Evolutionary conservation across 148 eudicot genomes (phyloP).

Genomic region (Cornus suecica): DNA sequence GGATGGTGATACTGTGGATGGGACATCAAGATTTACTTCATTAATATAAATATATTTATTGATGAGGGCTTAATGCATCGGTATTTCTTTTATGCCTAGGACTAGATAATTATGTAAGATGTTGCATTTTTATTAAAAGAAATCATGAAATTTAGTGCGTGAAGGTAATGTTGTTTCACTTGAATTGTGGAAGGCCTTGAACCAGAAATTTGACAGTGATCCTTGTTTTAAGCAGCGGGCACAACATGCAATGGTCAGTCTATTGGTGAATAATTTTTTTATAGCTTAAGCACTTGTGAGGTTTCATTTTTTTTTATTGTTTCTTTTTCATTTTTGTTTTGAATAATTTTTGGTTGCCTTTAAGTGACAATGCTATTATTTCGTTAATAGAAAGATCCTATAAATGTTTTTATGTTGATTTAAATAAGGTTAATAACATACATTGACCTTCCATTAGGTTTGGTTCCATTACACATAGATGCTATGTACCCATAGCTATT

Average conservation of each 20-base stretch:
- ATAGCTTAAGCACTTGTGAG: background rate
- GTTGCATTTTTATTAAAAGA: background rate
- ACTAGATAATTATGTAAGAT: too few species aligned
- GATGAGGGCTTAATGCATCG: background rate
- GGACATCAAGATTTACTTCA: background rate
- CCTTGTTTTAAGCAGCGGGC: constrained; percentile 86
- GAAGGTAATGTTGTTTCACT: constrained; percentile 2
- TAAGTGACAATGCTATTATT: background rate
- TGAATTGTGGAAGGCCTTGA: constrained; percentile 60
- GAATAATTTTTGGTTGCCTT: too few species aligned
- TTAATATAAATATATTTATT: background rate
- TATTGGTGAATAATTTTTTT: constrained; percentile 58
- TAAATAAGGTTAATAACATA: too few species aligned
- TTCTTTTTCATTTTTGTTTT: too few species aligned
- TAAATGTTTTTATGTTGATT: too few species aligned
- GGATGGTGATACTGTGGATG: background rate
- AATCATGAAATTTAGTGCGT: background rate
- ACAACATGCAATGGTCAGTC: constrained; percentile 89
- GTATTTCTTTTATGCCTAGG: constrained; percentile 8
- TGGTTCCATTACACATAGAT: too few species aligned
- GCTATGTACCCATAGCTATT: too few species aligned
- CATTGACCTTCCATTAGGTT: too few species aligned
- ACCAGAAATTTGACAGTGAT: constrained; percentile 81
- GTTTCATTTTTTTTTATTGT: too few species aligned
- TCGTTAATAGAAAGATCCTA: background rate